Percentiles rank a stretch among this genome's conserved stretches.
These are phyloP conservation scores for Hypocrella siamensis DNA, from an alignment of 2,329 filamentous ascomycete species.

Conservation along the genomic window DNA sequence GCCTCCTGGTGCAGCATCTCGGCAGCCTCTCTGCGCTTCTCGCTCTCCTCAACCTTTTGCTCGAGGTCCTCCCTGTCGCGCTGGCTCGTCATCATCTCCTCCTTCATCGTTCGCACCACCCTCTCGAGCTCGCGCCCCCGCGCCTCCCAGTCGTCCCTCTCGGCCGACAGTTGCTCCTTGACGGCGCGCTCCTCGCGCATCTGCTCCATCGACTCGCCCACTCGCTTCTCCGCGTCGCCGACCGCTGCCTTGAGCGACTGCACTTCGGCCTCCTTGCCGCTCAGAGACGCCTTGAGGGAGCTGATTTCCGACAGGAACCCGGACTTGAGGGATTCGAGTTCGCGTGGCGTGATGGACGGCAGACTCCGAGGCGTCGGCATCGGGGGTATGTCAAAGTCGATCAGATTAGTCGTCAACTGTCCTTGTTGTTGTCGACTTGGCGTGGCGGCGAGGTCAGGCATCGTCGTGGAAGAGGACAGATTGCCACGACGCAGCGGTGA, in stretches of 20 bases:
- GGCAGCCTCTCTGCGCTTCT: slow-evolving; percentile 56
- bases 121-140: slow-evolving; percentile 74
- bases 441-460: slow-evolving; percentile 20
- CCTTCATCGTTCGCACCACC: slow-evolving; percentile 63
- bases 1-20: slow-evolving; percentile 65
- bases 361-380: slow-evolving; percentile 84
- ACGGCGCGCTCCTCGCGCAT: slow-evolving; percentile 60
- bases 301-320: slow-evolving; percentile 85
- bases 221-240: slow-evolving; percentile 78
- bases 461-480: slow-evolving; percentile 16
- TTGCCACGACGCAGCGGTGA: slow-evolving; percentile 28
- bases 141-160: slow-evolving; percentile 72
- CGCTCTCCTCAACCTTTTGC: slow-evolving; percentile 59
- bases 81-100: slow-evolving; percentile 65
- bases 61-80: slow-evolving; percentile 69
- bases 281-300: slow-evolving; percentile 79
- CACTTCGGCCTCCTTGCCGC: slow-evolving; percentile 86
- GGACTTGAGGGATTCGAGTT: slow-evolving; percentile 86
- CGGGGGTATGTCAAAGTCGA: slow-evolving; percentile 74
- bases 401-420: slow-evolving; percentile 44
- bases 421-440: slow-evolving; percentile 32
- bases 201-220: slow-evolving; percentile 71
- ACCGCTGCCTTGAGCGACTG: slow-evolving; percentile 75
- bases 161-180: slow-evolving; percentile 56
- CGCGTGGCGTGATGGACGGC: slow-evolving; percentile 78